A percentile compares a stretch with the other conserved stretches of the same genome.
Conservation (phyloP, 1,139 yeast genomes). For the Hansenula anomala region DNA sequence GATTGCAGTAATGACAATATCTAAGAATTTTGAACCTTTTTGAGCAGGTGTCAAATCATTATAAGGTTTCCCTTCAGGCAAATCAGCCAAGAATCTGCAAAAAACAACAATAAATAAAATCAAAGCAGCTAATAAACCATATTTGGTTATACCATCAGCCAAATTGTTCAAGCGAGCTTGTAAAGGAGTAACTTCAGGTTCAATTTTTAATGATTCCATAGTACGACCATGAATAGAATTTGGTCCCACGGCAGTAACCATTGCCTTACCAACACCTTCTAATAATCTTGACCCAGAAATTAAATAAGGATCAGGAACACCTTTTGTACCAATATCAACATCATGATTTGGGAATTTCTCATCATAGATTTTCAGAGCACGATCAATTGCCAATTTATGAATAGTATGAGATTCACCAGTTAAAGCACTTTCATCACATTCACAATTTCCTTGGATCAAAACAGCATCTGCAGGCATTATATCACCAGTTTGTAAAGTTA, state of each 20-base stretch:
- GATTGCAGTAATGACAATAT: slow-evolving; percentile 84
- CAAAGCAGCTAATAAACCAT: slow-evolving; percentile 83
- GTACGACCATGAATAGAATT: slow-evolving; percentile 91
- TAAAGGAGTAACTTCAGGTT: slow-evolving; percentile 82
- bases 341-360: slow-evolving; percentile 27
- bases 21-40: slow-evolving; percentile 80
- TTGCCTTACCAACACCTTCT: slow-evolving; percentile 81
- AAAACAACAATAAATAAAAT: slow-evolving; percentile 74
- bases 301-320: slow-evolving; percentile 67
- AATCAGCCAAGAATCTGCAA: slow-evolving; percentile 66
- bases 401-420: slow-evolving; percentile 93
- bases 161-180: slow-evolving; percentile 76
- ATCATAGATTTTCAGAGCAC: slow-evolving; percentile 35
- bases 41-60: slow-evolving; percentile 51
- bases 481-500: slow-evolving; percentile 88
- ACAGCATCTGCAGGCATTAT: slow-evolving; percentile 87
- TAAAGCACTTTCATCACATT: slow-evolving; percentile 87
- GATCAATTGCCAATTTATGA: slow-evolving; percentile 53
- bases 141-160: slow-evolving; percentile 91
- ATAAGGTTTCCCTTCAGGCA: slow-evolving; percentile 48
- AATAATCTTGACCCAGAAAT: slow-evolving; percentile 88
- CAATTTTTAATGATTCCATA: slow-evolving; percentile 70
- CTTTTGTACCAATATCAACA: slow-evolving; percentile 45
- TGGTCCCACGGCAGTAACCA: slow-evolving; percentile 87
- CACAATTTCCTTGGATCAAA: slow-evolving; percentile 67